phyloP scores from a whole-genome alignment of 345 rosid species.

The Rhodamnia argentea region DNA sequence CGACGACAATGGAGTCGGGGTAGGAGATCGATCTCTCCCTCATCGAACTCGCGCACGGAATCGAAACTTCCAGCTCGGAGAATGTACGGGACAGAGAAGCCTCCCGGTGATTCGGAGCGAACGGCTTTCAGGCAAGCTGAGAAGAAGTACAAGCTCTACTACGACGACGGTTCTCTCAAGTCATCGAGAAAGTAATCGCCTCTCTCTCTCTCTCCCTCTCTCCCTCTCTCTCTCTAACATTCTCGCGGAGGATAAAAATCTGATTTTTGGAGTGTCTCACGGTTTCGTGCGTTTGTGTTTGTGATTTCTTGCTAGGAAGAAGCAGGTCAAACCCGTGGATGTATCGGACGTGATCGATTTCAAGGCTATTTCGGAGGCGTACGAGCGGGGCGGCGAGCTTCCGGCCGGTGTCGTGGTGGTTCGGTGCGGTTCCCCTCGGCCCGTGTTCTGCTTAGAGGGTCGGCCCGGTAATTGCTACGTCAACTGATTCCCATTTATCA shows the following conservation, averaged over 20 bases:
- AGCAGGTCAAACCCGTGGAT: constrained; percentile 65
- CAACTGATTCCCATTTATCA: background rate
- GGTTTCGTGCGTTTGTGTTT: background rate
- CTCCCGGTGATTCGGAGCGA: constrained; percentile 42
- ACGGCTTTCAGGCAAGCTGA: constrained; percentile 83
- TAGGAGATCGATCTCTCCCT: background rate
- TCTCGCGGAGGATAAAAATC: background rate
- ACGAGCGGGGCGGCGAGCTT: constrained; percentile 26
- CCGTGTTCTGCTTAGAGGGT: constrained; percentile 52
- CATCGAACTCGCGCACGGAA: background rate
- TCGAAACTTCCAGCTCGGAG: background rate
- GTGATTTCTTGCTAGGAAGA: constrained; percentile 39
- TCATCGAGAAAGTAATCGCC: constrained; percentile 46
- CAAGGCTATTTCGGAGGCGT: constrained; percentile 29
- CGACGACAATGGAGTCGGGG: background rate
- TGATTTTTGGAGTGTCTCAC: background rate
- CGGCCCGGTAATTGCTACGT: constrained; percentile 41
- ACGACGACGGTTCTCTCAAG: constrained; percentile 49
- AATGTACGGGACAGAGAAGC: constrained; percentile 60
- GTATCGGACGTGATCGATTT: constrained; percentile 69
- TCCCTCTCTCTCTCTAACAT: background rate
- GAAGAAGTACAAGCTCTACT: constrained; percentile 85
- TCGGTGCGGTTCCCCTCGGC: constrained; percentile 16
- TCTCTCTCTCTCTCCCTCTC: background rate
- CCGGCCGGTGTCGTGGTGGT: constrained; percentile 34